Evolutionary conservation across 495 filamentous ascomycete genomes (phyloP), one percentile per base, ranked within the genome.

Genomic region (Thozetella sp.): DNA sequence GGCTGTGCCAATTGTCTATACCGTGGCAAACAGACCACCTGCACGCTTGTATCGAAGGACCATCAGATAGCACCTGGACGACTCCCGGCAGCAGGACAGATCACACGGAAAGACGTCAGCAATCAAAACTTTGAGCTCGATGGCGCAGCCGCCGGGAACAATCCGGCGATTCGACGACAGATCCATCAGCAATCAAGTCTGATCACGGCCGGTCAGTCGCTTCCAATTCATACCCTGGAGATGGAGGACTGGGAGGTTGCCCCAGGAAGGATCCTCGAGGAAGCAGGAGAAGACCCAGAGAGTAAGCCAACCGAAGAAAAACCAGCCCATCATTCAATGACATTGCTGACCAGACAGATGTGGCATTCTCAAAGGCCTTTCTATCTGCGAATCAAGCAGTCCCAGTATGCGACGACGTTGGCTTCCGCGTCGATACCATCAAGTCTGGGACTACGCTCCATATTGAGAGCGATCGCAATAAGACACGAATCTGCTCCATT

Each of bases 361-460:
- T 76, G 20, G 74, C 73, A 19, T 78, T 70, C 59, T 80, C 77
- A 13, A 74, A 73, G n/a, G 51, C 76, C 6, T 78, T 67, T 57
- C 65, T 78, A 4, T 58, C 66, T 2, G 64, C 65, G 25, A 59
- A 62, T 40, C 58, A 71, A 12, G 55, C 56, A 0, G 62, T 74
- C 3, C 59, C 54, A 1, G 68, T 76, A 4, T 59, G 63, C 40
- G 64, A 71, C 4, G 72, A 70, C 52, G 57, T 77, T 0, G 52
- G 62, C 20, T 70, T 76, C 67, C 70, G 68, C 56, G 63, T 76
- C 23, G 58, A 73, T 20, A 69, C 63, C 10, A 59, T 78, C 11
- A 40, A 58, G 46, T 53, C 70, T 2, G 76, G 76, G 9, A 46
- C 26, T 0, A 57, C 57, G 19, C 54, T 70, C 27, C 53, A 15